Percentiles rank a stretch among this genome's conserved stretches.
phyloP scores from a whole-genome alignment of 768 basidiomycete species.

The Suillus weaverae region DNA sequence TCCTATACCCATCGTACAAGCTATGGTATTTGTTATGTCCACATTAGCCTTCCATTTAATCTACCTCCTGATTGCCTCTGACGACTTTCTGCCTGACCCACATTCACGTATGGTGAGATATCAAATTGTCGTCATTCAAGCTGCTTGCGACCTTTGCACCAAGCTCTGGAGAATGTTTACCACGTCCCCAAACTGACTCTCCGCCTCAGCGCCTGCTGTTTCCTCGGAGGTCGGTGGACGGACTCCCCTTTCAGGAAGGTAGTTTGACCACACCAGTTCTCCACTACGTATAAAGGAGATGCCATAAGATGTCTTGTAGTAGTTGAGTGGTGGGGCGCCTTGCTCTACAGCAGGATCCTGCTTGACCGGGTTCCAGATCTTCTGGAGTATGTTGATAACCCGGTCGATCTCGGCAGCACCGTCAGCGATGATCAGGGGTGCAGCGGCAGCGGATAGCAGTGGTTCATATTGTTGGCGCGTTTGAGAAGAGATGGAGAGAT shows the following conservation, averaged over 20 bases:
- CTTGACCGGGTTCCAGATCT: background rate
- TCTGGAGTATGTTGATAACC: background rate
- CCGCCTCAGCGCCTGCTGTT: slow-evolving; percentile 58
- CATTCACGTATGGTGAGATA: too few species aligned
- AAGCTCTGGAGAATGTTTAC: slow-evolving; percentile 64
- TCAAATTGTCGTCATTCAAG: slow-evolving; percentile 1
- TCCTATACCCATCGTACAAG: background rate
- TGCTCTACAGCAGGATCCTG: background rate
- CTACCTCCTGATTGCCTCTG: too few species aligned
- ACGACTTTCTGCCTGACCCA: background rate
- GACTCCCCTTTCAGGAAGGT: slow-evolving; percentile 55
- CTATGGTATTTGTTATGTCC: background rate
- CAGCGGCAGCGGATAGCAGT: background rate
- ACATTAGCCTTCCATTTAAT: background rate
- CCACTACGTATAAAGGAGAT: background rate
- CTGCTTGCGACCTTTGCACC: slow-evolving; percentile 16
- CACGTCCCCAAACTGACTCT: slow-evolving; percentile 66
- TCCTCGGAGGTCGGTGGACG: slow-evolving; percentile 37
- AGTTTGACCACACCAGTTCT: slow-evolving; percentile 3
- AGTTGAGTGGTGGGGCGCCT: slow-evolving; percentile 2
- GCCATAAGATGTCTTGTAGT: slow-evolving; percentile 1
- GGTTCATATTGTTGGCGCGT: slow-evolving; percentile 1
- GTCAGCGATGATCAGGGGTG: background rate
- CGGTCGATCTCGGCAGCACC: background rate
- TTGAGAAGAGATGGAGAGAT: background rate